Percentiles rank a stretch among this genome's conserved stretches.
Evolutionary conservation across 345 rosid genomes (phyloP).

Genomic region (Excoecaria agallocha): DNA sequence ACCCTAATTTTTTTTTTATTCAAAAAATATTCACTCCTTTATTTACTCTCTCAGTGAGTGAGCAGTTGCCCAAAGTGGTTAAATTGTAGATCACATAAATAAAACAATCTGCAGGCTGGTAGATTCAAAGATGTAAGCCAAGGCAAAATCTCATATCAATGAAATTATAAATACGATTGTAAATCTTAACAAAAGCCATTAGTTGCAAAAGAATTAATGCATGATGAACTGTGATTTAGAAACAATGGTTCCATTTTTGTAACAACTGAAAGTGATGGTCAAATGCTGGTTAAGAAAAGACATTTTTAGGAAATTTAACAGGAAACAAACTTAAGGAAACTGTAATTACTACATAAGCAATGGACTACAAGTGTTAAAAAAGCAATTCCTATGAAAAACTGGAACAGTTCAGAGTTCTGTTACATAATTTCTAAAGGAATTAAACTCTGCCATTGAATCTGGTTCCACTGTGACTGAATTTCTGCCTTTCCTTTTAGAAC

Average conservation of each 20-base stretch:
- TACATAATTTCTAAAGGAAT: too few relatives aligned
- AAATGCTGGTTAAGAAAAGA: background rate
- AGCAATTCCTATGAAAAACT: too few relatives aligned
- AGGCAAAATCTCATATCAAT: too few relatives aligned
- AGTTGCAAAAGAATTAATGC: background rate
- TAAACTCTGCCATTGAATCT: background rate
- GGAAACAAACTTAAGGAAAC: background rate
- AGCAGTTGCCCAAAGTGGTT: too few relatives aligned
- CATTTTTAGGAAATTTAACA: background rate
- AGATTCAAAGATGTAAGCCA: too few relatives aligned
- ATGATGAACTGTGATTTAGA: background rate
- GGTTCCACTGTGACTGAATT: background rate
- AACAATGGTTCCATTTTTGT: background rate
- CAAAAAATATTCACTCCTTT: too few relatives aligned
- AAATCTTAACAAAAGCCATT: background rate
- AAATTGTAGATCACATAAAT: too few relatives aligned
- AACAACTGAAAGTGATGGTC: background rate
- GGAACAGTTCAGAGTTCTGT: too few relatives aligned
- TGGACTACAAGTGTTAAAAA: background rate
- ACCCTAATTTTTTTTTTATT: too few relatives aligned
- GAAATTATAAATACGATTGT: background rate
- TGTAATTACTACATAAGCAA: background rate
- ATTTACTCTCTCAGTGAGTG: too few relatives aligned
- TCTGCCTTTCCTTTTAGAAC: background rate
- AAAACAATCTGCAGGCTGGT: too few relatives aligned